Conservation (phyloP, 139 green algal genomes). For the Chlamydomonas asymmetrica region DNA sequence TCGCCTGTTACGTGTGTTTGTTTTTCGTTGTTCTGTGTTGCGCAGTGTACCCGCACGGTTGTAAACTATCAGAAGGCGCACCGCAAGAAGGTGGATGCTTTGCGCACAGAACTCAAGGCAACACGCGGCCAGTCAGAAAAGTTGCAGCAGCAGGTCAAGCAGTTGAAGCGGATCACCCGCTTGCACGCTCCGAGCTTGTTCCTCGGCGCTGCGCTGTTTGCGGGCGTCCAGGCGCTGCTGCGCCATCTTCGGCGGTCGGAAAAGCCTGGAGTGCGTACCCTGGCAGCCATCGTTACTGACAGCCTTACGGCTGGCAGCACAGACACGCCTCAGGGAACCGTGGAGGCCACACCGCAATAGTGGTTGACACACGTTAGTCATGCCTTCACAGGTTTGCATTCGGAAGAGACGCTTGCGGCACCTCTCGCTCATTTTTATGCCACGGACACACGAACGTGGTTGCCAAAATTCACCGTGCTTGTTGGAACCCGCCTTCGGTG, state of each 20-base stretch:
- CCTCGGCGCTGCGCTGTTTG: slow-evolving; percentile 13
- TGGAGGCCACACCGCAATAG: too few species aligned
- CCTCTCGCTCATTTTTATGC: too few species aligned
- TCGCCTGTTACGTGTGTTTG: too few species aligned
- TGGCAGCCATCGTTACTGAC: too few species aligned
- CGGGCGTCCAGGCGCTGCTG: neutral
- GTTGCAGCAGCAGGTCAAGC: slow-evolving; percentile 30
- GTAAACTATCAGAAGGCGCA: slow-evolving; percentile 67
- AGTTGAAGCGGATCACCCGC: slow-evolving; percentile 18
- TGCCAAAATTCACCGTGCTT: too few species aligned
- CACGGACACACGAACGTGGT: too few species aligned
- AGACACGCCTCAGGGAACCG: neutral
- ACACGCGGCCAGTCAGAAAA: slow-evolving; percentile 31
- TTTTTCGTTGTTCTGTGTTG: too few species aligned
- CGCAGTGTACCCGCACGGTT: slow-evolving; percentile 58
- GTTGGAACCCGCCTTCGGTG: too few species aligned
- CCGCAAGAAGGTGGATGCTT: slow-evolving; percentile 57
- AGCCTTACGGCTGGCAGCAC: neutral
- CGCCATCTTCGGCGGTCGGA: neutral
- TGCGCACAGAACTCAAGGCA: slow-evolving; percentile 40
- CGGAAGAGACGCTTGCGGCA: too few species aligned
- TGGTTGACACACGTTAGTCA: too few species aligned
- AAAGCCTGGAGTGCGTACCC: too few species aligned
- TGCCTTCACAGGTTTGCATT: too few species aligned
- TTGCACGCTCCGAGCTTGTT: slow-evolving; percentile 28